A percentile compares a stretch with the other conserved stretches of the same genome.
phyloP scores from a whole-genome alignment of 495 filamentous ascomycete species.

The Usnea hakonensis region DNA sequence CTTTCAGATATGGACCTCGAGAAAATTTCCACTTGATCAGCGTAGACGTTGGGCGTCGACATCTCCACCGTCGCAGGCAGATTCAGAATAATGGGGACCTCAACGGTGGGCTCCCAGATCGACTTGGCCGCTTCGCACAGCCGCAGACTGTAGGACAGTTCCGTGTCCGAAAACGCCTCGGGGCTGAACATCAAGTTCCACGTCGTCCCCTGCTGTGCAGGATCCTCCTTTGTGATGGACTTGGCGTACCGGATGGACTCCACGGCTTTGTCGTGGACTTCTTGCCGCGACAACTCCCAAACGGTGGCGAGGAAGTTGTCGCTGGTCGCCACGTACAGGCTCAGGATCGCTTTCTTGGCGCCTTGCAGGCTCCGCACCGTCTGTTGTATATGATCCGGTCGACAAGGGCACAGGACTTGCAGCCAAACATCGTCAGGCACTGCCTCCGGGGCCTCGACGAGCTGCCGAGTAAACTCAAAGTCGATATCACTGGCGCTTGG shows the following conservation, averaged over 20 bases:
- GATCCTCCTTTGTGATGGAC: slow-evolving; percentile 92
- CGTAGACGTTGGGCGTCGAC: slow-evolving; percentile 94
- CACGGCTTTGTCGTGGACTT: slow-evolving; percentile 76
- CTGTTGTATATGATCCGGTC: slow-evolving; percentile 81
- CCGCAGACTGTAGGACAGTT: slow-evolving; percentile 70
- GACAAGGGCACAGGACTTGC: slow-evolving; percentile 87
- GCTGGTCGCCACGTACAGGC: slow-evolving; percentile 93
- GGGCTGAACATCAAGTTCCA: slow-evolving; percentile 96
- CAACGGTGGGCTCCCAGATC: slow-evolving; percentile 81
- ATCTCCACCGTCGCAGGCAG: slow-evolving; percentile 96
- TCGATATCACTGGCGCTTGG: slow-evolving; percentile 89
- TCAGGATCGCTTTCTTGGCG: slow-evolving; percentile 86
- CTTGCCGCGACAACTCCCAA: slow-evolving; percentile 74
- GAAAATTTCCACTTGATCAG: slow-evolving; percentile 96
- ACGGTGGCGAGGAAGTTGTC: slow-evolving; percentile 53
- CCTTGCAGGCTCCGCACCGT: slow-evolving; percentile 87
- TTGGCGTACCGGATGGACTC: slow-evolving; percentile 78
- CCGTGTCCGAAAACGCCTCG: slow-evolving; percentile 90
- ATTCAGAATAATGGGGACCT: slow-evolving; percentile 96
- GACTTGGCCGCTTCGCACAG: slow-evolving; percentile 92
- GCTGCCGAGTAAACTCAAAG: slow-evolving; percentile 85
- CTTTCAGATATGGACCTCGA: slow-evolving; percentile 70
- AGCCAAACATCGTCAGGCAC: slow-evolving; percentile 92
- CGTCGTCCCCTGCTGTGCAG: slow-evolving; percentile 52
- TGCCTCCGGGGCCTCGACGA: slow-evolving; percentile 78